Conservation (phyloP, 1,284 basidiomycete genomes). For the Ceratobasidium sp. region DNA sequence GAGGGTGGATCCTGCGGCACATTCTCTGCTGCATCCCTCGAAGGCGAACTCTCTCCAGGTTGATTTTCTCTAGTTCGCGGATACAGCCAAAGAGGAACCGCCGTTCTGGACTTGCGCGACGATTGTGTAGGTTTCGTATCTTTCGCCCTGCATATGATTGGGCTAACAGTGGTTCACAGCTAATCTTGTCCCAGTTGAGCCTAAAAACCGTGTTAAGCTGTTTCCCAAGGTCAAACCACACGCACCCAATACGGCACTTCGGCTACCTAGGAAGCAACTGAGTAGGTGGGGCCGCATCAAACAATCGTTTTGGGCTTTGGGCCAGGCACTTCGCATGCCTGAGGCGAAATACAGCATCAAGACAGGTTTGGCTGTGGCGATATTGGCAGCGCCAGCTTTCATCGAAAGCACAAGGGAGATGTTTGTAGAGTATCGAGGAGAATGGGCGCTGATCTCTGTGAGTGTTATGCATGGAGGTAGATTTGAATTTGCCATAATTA, state of each 20-base stretch:
- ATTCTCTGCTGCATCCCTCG: constrained; percentile 31
- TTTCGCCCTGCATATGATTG: background rate
- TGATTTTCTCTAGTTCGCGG: background rate
- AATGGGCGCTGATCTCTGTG: constrained; percentile 95
- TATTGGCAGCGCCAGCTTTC: constrained; percentile 88
- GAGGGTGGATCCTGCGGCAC: constrained; percentile 27
- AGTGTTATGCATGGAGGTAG: constrained; percentile 51
- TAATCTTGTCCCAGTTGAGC: constrained; percentile 3
- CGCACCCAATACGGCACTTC: constrained; percentile 85
- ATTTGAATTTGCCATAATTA: background rate
- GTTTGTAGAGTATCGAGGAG: constrained; percentile 85
- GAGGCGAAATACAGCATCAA: constrained; percentile 92
- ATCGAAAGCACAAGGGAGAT: constrained; percentile 78
- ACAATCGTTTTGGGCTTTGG: constrained; percentile 79
- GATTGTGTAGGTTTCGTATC: constrained; percentile 58
- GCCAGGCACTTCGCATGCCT: constrained; percentile 74
- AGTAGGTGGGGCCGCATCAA: constrained; percentile 69
- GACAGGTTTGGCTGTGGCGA: constrained; percentile 68
- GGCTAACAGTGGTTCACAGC: background rate
- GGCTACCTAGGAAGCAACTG: constrained; percentile 71
- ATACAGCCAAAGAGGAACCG: background rate
- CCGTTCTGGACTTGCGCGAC: constrained; percentile 32
- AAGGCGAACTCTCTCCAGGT: background rate
- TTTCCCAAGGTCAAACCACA: constrained; percentile 88
- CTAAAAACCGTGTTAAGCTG: constrained; percentile 33